A percentile compares a stretch with the other conserved stretches of the same genome.
These are phyloP conservation scores for Amoebophrya sp. DNA, from an alignment of 169 alveolate species.

Conservation along the genomic window DNA sequence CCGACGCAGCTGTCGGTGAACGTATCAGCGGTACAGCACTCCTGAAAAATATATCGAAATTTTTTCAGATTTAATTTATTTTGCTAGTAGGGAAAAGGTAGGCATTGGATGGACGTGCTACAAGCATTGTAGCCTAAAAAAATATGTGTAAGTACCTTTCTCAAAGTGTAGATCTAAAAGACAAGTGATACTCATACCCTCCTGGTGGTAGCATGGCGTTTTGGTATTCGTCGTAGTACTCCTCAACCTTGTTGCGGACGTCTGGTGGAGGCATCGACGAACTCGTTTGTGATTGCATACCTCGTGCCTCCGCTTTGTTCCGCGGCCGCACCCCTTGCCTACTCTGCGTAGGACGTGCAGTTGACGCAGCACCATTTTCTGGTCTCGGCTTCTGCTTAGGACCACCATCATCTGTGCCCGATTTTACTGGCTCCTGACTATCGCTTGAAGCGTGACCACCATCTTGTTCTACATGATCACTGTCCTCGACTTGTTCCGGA, in stretches of 20 bases:
- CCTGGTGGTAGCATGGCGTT: no score
- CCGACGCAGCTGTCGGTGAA: background rate
- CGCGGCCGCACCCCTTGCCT: no score
- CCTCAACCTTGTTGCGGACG: background rate
- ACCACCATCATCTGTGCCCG: no score
- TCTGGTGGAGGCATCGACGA: background rate
- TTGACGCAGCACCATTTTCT: no score
- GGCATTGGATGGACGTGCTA: background rate
- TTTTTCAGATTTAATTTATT: background rate
- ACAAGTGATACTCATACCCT: background rate
- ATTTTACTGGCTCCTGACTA: no score
- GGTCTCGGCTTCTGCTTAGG: no score
- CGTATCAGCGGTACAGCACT: background rate
- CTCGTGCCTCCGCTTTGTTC: no score
- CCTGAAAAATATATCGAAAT: background rate
- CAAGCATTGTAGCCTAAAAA: background rate
- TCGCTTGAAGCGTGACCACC: background rate
- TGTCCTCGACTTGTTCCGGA: background rate
- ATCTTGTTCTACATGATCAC: background rate
- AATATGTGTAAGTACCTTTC: background rate
- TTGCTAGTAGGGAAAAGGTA: background rate
- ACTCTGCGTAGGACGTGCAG: no score
- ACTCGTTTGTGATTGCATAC: background rate
- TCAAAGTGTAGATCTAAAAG: background rate
- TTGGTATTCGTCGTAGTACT: no score